These are phyloP conservation scores for Fusarium brachygibbosum DNA, from an alignment of 2,329 filamentous ascomycete species.

Conservation along the genomic window DNA sequence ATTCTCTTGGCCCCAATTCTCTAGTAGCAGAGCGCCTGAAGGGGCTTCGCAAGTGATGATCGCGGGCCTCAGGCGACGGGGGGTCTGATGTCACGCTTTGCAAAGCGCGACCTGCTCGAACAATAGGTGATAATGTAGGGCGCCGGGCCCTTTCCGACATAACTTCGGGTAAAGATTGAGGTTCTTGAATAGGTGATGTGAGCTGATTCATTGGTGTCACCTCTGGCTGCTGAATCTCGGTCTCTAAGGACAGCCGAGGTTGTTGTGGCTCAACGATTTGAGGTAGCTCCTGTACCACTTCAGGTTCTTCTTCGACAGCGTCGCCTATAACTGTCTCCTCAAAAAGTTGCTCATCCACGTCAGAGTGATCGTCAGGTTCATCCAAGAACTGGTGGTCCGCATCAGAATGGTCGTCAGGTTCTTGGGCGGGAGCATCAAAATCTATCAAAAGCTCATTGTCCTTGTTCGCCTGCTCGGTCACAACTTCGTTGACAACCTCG, in stretches of 20 bases:
- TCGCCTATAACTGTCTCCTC: slow-evolving; percentile 33
- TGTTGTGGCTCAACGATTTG: slow-evolving; percentile 25
- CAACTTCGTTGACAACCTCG: slow-evolving; percentile 27
- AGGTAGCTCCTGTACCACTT: slow-evolving; percentile 20
- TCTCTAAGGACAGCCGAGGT: slow-evolving; percentile 24
- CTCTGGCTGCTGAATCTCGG: slow-evolving; percentile 42
- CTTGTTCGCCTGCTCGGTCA: slow-evolving; percentile 7
- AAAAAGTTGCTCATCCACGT: slow-evolving; percentile 11
- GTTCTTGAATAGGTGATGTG: slow-evolving; percentile 56
- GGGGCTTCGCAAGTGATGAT: slow-evolving; percentile 67
- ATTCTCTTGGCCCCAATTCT: slow-evolving; percentile 52
- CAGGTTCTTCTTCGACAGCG: slow-evolving; percentile 24
- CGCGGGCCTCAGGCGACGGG: slow-evolving; percentile 67
- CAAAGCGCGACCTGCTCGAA: slow-evolving; percentile 68
- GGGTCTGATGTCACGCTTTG: slow-evolving; percentile 72
- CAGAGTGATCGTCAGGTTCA: slow-evolving; percentile 14
- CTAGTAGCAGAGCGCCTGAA: slow-evolving; percentile 61
- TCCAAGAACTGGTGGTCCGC: slow-evolving; percentile 22
- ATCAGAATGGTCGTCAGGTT: slow-evolving; percentile 11
- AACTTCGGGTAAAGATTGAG: slow-evolving; percentile 51
- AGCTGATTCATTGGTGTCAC: slow-evolving; percentile 56
- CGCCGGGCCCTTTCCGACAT: slow-evolving; percentile 53
- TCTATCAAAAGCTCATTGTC: slow-evolving; percentile 21
- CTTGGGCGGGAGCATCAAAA: slow-evolving; percentile 4
- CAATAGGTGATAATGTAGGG: slow-evolving; percentile 68